Percentiles rank a stretch among this genome's conserved stretches.
Evolutionary conservation across 164 flowering plant genomes (phyloP).

Genomic region (Stephania japonica): DNA sequence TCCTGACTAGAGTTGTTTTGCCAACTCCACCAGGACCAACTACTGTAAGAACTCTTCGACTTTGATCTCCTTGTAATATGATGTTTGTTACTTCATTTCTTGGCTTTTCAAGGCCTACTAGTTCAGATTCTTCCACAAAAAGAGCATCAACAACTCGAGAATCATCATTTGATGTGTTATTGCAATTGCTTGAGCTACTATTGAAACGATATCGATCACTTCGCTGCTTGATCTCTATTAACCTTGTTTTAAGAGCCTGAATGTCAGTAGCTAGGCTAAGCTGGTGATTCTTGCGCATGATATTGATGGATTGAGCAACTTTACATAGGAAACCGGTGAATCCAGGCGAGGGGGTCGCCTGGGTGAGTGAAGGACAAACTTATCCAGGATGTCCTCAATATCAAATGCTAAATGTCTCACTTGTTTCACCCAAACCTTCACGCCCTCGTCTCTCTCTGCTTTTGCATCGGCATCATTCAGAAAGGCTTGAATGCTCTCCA

Average conservation of each 20-base stretch:
- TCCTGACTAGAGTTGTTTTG: neutral
- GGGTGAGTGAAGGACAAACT: neutral
- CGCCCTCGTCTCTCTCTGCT: neutral
- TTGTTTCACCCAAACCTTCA: conserved; percentile 13
- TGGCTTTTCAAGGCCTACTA: conserved; percentile 1
- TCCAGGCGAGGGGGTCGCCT: neutral
- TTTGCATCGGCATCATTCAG: conserved; percentile 5
- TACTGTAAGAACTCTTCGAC: neutral
- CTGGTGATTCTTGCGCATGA: neutral
- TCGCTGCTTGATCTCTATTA: neutral
- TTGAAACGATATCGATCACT: neutral
- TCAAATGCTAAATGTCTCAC: conserved; percentile 2
- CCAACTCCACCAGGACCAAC: conserved; percentile 7
- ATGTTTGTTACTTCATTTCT: neutral
- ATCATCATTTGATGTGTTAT: neutral
- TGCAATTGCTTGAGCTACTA: neutral
- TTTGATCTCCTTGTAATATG: neutral
- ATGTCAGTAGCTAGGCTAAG: neutral
- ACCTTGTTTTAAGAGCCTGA: neutral
- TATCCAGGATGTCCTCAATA: conserved; percentile 8
- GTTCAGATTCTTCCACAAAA: conserved; percentile 1
- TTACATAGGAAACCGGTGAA: neutral
- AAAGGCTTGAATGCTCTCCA: conserved; percentile 8
- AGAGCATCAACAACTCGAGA: neutral
- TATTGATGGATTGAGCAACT: neutral